Base-by-base conservation (phyloP, 805 yeast species). In the Suhomyces canberraensis region DNA sequence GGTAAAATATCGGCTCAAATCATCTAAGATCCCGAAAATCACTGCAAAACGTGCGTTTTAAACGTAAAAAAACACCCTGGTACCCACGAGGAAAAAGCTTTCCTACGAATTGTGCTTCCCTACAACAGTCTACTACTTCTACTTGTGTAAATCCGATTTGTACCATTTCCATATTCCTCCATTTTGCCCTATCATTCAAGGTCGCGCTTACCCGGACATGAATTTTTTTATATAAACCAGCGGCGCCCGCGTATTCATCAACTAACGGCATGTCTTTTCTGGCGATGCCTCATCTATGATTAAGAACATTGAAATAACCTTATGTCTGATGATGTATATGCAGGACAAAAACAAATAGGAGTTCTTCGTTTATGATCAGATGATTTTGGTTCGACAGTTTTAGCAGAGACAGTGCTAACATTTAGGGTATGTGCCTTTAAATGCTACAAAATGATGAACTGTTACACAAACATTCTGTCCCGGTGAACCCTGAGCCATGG, bases 401-500 rank as follows among this genome's bases (percentile, higher is more conserved):
- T n/a, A 22, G 8, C 9, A 4, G 8, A 14, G 21, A 19, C 18
- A 14, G 21, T 21, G 14, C 33, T 21, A 31, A 20, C 33, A 21
- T 20, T 22, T 16, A 17, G 31, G 34, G 45, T 41, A 41, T 31
- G 45, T 41, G 33, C 28, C 17, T 29, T 19, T 18, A 22, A 29
- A 11, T 26, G 24, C 20, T 35, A 14, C 25, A 11, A 11, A n/a
- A 21, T 45, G 49, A 45, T 45, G 49, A 24, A 45, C 40, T 35
- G 46, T 42, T 40, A 33, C 49, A 45, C 49, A 42, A 40, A 45
- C 40, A 40, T 39, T 40, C 29, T n/a, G 21, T 39, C 57, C 69
- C 74, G 77, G 78, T 64, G 78, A 74, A 56, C 54, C 76, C 75
- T 85, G 93, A 80, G 81, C 93, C 84, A 66, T 66, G 84, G 85